Evolutionary conservation across 345 rosid genomes (phyloP).

Genomic region (Euclidium syriacum): DNA sequence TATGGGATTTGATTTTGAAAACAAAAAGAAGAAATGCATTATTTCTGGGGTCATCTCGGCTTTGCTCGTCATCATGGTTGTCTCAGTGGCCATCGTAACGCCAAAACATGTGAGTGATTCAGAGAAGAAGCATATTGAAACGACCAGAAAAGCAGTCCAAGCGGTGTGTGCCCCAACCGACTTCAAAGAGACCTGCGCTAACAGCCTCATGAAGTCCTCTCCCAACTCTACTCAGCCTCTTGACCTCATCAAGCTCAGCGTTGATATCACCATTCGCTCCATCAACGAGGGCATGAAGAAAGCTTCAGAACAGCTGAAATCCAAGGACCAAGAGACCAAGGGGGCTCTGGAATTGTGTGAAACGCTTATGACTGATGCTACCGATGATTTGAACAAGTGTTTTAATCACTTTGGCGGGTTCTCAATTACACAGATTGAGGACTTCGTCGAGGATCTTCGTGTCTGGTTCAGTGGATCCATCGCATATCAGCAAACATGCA

Average conservation of each 20-base stretch:
- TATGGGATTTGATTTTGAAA: not conserved
- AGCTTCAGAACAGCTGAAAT: constrained; percentile 30
- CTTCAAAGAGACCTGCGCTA: constrained; percentile 45
- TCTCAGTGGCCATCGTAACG: constrained; percentile 33
- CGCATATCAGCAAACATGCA: constrained; percentile 64
- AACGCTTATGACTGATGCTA: constrained; percentile 43
- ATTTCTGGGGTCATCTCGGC: constrained; percentile 34
- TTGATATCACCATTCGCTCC: constrained; percentile 35
- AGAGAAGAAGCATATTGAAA: not conserved
- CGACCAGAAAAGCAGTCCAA: constrained; percentile 35
- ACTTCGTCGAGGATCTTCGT: constrained; percentile 42
- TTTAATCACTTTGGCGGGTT: constrained; percentile 36
- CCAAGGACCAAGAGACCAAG: constrained; percentile 42
- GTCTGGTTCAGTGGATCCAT: constrained; percentile 70
- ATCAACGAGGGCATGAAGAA: constrained; percentile 38
- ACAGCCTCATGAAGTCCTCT: constrained; percentile 33
- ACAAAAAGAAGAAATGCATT: constrained; percentile 33
- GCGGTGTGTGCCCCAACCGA: constrained; percentile 60
- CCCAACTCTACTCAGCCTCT: constrained; percentile 50
- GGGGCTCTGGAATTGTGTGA: constrained; percentile 52
- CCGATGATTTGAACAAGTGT: constrained; percentile 46
- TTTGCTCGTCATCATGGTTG: constrained; percentile 54
- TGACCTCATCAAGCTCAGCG: constrained; percentile 47
- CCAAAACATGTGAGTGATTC: not conserved
- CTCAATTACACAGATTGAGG: constrained; percentile 32